Evolutionary conservation across 495 filamentous ascomycete species (phyloP), one percentile per base, ranked within the genome.

Genomic region (Bathelium albidoporum): DNA sequence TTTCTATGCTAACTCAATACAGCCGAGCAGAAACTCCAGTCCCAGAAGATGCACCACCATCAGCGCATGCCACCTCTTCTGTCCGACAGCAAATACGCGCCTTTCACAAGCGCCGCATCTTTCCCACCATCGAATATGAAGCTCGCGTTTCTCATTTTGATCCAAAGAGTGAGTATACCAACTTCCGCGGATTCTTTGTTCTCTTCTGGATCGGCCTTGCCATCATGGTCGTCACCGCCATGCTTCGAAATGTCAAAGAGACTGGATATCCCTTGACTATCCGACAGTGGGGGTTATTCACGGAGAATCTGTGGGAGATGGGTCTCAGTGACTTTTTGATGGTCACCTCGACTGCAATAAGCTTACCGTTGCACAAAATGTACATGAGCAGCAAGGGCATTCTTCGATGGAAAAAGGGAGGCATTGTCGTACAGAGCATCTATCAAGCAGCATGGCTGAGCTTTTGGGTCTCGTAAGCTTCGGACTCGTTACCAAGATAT

Each of bases 111-210:
- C 88, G 85, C 63, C 87, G 94, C 68, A 78, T 97, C 39, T 98
- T 98, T 73, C 94, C 95, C n/a, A 95, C 90, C 7, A 89, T 96
- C 69, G 88, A 95, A 70, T 98, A 92, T 77, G 83, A 89, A 12
- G 87, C 87, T n/a, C 86, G 94, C 34, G 89, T 97, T 20, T 97
- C 93, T 10, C 93, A 98, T 73, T 97, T 98, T 74, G 94, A 98
- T 74, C 90, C 90, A 16, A 81, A 83, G 59, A 93, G 89, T 77
- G 90, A 96, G 69, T 95, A 97, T 68, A 85, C 86, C 63, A 89
- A 98, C 69, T 98, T 98, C 74, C 85, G 91, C 66, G 94, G 94
- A 65, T 98, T 98, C 81, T 98, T 96, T 74, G 88, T 91, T 49
- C 81, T 98, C 45, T 98, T 97, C 76, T 98, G 94, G 94, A 92